A percentile compares a stretch with the other conserved stretches of the same genome.
Evolutionary conservation across 2,329 filamentous ascomycete species (phyloP).

Genomic region (Seiridium cupressi): DNA sequence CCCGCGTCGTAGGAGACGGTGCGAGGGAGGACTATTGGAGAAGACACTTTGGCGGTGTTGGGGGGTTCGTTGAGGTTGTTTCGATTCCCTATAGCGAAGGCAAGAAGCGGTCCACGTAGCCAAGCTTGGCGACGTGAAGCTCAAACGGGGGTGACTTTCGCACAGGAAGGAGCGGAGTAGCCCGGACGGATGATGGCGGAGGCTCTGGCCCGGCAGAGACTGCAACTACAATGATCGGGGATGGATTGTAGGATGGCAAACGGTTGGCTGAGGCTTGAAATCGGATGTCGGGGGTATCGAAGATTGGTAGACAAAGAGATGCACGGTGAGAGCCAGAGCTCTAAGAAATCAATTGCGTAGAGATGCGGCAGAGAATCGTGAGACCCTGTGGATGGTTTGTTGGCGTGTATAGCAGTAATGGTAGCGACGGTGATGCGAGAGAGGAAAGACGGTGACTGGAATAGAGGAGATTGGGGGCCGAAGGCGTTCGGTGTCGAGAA

Average conservation of each 20-base stretch:
- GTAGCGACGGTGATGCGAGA: background rate
- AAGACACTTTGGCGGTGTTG: constrained; percentile 96
- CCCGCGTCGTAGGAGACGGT: constrained; percentile 90
- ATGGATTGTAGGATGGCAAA: background rate
- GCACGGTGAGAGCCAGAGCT: background rate
- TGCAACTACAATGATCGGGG: too few species aligned
- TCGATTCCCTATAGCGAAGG: constrained; percentile 6
- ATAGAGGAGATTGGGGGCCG: too few species aligned
- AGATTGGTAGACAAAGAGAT: background rate
- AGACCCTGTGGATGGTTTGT: background rate
- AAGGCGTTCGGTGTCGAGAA: background rate
- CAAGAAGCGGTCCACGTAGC: constrained; percentile 7
- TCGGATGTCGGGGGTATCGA: background rate
- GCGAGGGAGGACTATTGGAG: constrained; percentile 80
- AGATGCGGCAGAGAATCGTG: background rate
- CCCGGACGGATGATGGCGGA: background rate
- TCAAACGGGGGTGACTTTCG: background rate
- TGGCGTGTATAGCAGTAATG: background rate
- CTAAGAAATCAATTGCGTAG: background rate
- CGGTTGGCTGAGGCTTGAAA: background rate
- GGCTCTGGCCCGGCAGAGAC: too few species aligned
- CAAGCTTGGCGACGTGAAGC: background rate
- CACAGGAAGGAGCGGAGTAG: background rate
- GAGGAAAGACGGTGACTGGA: background rate
- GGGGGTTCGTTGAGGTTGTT: constrained; percentile 24